Evolutionary conservation across 2,329 filamentous ascomycete genomes (phyloP).

Genomic region (Paracoccidioides lutzii): DNA sequence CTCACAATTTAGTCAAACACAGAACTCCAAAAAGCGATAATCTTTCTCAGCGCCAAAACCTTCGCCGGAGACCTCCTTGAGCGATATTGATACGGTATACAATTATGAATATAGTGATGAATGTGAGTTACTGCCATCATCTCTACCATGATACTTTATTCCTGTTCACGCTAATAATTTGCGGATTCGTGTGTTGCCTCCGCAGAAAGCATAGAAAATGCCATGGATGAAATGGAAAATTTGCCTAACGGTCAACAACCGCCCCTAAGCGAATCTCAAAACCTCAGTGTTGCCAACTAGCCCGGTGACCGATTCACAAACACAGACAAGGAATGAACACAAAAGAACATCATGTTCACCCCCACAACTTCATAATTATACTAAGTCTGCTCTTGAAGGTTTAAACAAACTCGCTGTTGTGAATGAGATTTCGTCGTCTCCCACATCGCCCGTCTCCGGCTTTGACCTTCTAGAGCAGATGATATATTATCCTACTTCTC

Average conservation of each 20-base stretch:
- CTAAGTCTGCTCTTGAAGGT: neutral
- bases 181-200: neutral
- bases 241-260: neutral
- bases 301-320: neutral
- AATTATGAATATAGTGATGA: slow-evolving; percentile 4
- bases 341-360: neutral
- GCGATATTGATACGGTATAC: slow-evolving; percentile 8
- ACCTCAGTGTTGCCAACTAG: neutral
- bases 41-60: neutral
- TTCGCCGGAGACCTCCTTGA: neutral
- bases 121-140: slow-evolving; percentile 5
- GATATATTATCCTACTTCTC: neutral
- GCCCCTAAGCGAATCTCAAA: neutral
- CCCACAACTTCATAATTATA: neutral
- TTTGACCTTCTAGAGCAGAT: neutral
- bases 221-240: neutral
- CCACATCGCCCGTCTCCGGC: neutral
- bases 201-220: neutral
- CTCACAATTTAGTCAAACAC: neutral
- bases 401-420: neutral
- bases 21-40: neutral
- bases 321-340: neutral
- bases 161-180: neutral
- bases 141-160: neutral
- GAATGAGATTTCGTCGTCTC: neutral